A percentile compares a stretch with the other conserved stretches of the same genome.
Evolutionary conservation across 129 eudicot genomes (phyloP).

Genomic region (Pseudognaphalium luteoalbum): DNA sequence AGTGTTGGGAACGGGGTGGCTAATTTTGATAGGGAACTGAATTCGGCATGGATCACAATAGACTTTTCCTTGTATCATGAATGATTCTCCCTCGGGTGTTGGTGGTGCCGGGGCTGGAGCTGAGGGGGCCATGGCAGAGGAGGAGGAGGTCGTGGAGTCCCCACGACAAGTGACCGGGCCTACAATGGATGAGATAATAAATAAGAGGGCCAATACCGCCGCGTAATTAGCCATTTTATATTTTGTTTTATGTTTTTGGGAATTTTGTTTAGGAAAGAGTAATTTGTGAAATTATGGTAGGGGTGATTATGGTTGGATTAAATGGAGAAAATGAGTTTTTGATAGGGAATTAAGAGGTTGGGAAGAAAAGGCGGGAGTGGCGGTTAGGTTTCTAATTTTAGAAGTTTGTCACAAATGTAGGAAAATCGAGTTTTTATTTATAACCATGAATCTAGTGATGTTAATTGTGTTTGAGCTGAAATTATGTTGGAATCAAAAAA

Average conservation of each 20-base stretch:
- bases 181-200: constrained; percentile 22
- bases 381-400: constrained; percentile 24
- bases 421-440: background rate
- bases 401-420: constrained; percentile 6
- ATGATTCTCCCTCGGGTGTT: constrained; percentile 12
- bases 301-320: constrained; percentile 5
- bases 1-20: constrained; percentile 36
- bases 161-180: constrained; percentile 30
- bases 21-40: constrained; percentile 46
- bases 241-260: background rate
- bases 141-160: constrained; percentile 11
- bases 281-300: background rate
- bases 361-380: constrained; percentile 34
- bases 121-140: constrained; percentile 2
- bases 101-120: background rate
- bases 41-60: constrained; percentile 65
- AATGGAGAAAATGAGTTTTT: constrained; percentile 13
- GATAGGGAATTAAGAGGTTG: constrained; percentile 25
- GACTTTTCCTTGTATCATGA: constrained; percentile 47
- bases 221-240: constrained; percentile 23
- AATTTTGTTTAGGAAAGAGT: background rate
- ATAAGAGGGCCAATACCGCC: constrained; percentile 30
- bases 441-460: constrained; percentile 11
- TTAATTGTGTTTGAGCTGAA: background rate
- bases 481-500: background rate